A percentile compares a stretch with the other conserved stretches of the same genome.
These are phyloP conservation scores for Claviceps pazoutovae DNA, from an alignment of 2,329 filamentous ascomycete species.

Conservation along the genomic window DNA sequence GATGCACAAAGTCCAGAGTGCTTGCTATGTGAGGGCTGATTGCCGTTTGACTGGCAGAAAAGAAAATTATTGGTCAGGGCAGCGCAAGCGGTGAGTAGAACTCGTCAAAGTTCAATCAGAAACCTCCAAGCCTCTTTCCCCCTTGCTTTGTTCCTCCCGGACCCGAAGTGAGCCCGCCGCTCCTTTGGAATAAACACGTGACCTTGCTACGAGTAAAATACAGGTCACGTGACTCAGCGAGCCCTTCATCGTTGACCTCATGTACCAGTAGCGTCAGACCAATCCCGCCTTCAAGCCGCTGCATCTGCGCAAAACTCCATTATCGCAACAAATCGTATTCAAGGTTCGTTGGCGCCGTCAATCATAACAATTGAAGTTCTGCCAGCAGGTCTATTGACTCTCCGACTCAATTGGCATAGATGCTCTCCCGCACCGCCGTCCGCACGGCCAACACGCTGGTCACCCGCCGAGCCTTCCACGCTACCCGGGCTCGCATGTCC, in stretches of 20 bases:
- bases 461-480: conserved; percentile 87
- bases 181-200: too few species aligned
- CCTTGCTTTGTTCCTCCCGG: background rate
- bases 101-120: background rate
- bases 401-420: conserved; percentile 34
- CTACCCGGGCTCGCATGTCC: conserved; percentile 69
- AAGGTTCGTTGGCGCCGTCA: conserved; percentile 9
- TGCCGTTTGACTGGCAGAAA: conserved; percentile 12
- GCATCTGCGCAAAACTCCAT: conserved; percentile 14
- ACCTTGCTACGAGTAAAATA: background rate
- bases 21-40: background rate
- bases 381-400: conserved; percentile 26
- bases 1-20: conserved; percentile 1
- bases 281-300: conserved; percentile 10
- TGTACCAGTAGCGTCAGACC: conserved; percentile 13
- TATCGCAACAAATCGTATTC: conserved; percentile 5
- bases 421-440: conserved; percentile 62
- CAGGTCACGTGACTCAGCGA: conserved; percentile 11
- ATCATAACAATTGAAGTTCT: background rate
- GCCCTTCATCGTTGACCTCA: conserved; percentile 19
- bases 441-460: conserved; percentile 54
- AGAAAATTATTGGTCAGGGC: conserved; percentile 7
- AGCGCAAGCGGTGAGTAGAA: conserved; percentile 13
- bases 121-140: background rate
- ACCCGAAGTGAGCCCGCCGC: background rate